Base-by-base conservation (phyloP, 441 rosid genomes). In the Corymbia calophylla region DNA sequence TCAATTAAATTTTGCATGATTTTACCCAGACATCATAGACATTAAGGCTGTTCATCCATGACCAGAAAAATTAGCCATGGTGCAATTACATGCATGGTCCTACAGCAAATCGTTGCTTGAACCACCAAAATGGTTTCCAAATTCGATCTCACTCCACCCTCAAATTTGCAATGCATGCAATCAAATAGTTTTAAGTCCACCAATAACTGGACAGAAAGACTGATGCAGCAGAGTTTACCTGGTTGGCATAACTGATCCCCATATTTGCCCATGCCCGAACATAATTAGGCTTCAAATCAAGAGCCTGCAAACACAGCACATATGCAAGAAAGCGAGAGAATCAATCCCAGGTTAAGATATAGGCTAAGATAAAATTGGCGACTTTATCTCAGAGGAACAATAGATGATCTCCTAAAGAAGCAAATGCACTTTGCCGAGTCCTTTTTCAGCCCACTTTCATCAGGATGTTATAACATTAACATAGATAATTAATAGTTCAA, bases 251-350 rank as follows among this genome's bases (percentile, higher is more conserved):
- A 93, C 99, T 98, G 92, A 98, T 98, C 88, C 99, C 99, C 99
- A 98, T 97, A 94, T 98, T 98, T 91, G 99, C 99, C 99, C 99
- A 98, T 32, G 99, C 99, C 48, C 99, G 99, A 89, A 98, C 99
- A 90, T 98, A 98, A 88, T 98, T 98, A 80, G 99, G 99, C 95
- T 98, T 98, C 96, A 98, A 94, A 94, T 98, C 99, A 89, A 98
- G 93, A 87, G 99, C 99, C 99, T 98, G 93, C 88, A 90, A 89
- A 85, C 88, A 64, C 90, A 91, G 88, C 31, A 89, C 19, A 86
- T 87, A 77, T 18, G 39, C 32, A 51, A 77, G 84, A 77, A 51
- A 39, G 82, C 6, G 19, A 56, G 60, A 86, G 44, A 54, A 7
- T 58, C 58, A 54, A 55, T 86, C 60, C 87, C 68, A 21, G 58